phyloP scores from a whole-genome alignment of 73 alveolate species.

The Paramecium biaurelia region DNA sequence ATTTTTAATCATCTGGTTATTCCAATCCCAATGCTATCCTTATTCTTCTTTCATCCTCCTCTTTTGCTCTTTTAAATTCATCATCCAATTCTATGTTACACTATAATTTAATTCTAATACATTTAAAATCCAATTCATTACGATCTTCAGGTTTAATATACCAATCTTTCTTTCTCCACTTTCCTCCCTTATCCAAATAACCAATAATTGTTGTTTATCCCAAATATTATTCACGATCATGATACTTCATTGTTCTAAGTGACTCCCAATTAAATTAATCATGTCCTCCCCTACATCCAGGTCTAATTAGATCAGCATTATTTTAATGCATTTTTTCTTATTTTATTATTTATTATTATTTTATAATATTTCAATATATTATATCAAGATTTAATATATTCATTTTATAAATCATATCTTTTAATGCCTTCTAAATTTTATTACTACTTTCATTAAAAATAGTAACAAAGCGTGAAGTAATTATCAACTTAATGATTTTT shows the following conservation, averaged over 20 bases:
- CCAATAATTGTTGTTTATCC: conserved; percentile 95
- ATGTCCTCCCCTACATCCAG: conserved; percentile 98
- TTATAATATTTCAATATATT: background rate
- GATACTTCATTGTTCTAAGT: conserved; percentile 87
- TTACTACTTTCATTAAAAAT: background rate
- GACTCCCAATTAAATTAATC: conserved; percentile 98
- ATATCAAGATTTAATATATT: background rate
- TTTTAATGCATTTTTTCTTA: conserved; percentile 2
- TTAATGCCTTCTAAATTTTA: background rate
- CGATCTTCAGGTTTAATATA: conserved; percentile 73
- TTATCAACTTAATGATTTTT: no score
- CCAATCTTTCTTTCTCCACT: conserved; percentile 97
- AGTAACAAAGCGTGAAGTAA: no score
- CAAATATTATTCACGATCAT: conserved; percentile 94
- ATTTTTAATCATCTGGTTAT: conserved; percentile 60
- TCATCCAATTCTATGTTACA: background rate
- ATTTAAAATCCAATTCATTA: background rate
- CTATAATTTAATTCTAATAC: background rate
- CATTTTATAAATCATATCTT: background rate
- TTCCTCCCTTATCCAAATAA: conserved; percentile 96
- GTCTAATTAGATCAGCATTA: conserved; percentile 75
- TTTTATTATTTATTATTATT: background rate
- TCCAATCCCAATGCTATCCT: conserved; percentile 65
- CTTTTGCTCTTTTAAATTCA: conserved; percentile 55
- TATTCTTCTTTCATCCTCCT: conserved; percentile 65